Percentiles rank a stretch among this genome's conserved stretches.
Conservation (phyloP, 345 rosid genomes). For the Gossypium sturtianum region DNA sequence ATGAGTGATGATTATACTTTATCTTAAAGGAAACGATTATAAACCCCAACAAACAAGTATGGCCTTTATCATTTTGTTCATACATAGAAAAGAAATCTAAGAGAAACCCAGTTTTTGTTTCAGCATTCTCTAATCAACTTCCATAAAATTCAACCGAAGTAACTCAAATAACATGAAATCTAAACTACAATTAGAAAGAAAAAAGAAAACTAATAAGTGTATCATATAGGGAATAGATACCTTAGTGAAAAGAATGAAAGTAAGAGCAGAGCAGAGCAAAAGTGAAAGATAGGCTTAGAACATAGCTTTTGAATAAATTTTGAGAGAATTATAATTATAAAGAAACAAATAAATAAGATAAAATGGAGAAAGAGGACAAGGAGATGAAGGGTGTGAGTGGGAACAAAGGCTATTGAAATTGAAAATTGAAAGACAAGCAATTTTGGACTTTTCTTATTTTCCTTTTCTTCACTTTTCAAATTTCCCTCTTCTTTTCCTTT, state of each 20-base stretch:
- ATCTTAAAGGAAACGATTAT: too few species aligned
- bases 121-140: not conserved
- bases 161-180: not conserved
- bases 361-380: slow-evolving; percentile 13
- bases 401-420: not conserved
- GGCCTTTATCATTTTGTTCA: too few species aligned
- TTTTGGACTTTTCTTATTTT: not conserved
- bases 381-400: slow-evolving; percentile 20
- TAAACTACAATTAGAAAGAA: not conserved
- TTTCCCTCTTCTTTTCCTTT: not conserved
- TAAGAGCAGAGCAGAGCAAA: not conserved
- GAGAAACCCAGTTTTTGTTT: not conserved
- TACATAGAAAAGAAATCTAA: not conserved
- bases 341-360: not conserved
- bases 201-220: not conserved
- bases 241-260: not conserved
- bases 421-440: not conserved
- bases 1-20: too few species aligned
- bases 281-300: not conserved
- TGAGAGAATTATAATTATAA: not conserved
- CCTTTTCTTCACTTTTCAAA: not conserved
- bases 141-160: not conserved
- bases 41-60: too few species aligned
- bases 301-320: not conserved
- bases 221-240: not conserved